Conservation (phyloP, 495 filamentous ascomycete genomes). For the Hypoxylon lienhwacheense region DNA sequence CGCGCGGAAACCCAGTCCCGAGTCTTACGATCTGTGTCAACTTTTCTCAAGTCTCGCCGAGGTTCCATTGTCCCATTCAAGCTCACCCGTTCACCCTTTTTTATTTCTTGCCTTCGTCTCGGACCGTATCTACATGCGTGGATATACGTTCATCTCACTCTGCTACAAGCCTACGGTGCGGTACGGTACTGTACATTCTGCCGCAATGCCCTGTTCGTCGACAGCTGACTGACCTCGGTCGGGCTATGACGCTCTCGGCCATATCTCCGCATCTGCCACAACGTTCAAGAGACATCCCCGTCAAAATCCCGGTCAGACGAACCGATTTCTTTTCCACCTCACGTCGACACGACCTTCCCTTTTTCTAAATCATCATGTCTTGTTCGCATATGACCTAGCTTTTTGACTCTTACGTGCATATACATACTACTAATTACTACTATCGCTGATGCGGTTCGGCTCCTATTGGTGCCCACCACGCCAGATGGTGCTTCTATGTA, state of each 20-base stretch:
- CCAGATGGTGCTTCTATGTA: constrained; percentile 2
- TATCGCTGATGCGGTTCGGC: too few species aligned
- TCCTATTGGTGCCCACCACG: constrained; percentile 24
- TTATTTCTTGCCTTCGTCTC: constrained; percentile 14
- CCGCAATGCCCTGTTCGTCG: constrained; percentile 15
- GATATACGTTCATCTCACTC: constrained; percentile 1
- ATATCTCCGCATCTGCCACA: constrained; percentile 33
- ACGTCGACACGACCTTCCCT: constrained; percentile 33
- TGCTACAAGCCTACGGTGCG: too few species aligned
- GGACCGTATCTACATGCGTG: constrained; percentile 13
- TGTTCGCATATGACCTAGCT: constrained; percentile 15
- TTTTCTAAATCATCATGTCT: constrained; percentile 14
- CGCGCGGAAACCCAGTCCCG: constrained; percentile 17
- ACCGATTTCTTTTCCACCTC: constrained; percentile 22
- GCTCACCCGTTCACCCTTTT: constrained; percentile 6
- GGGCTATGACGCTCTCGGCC: constrained; percentile 28
- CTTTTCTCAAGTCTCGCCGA: constrained; percentile 22
- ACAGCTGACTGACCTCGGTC: constrained; percentile 26
- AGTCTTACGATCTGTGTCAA: too few species aligned
- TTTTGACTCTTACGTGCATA: constrained; percentile 29
- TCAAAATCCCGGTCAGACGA: constrained; percentile 26
- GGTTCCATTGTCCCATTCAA: constrained; percentile 29
- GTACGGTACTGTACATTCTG: too few species aligned
- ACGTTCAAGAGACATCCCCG: constrained; percentile 28
- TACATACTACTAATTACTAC: too few species aligned